Evolutionary conservation across 2,329 filamentous ascomycete species (phyloP), one percentile per base, ranked within the genome.

Genomic region (Penicillium expansum): DNA sequence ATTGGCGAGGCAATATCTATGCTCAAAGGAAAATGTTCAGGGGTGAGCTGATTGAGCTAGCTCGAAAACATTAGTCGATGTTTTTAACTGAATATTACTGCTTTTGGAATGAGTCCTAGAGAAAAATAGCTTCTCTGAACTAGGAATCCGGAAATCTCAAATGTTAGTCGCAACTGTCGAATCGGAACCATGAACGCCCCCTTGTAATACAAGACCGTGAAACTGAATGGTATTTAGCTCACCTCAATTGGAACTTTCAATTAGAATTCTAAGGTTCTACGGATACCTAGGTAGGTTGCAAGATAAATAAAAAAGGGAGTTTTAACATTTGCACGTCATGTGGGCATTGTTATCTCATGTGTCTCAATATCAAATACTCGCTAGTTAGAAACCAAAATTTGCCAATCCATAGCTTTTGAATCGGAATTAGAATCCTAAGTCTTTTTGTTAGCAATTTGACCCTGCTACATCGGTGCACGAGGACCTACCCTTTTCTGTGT

Each of bases 401-500:
- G 18, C 13, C 29, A 22, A 30, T 30, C n/a, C n/a, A 6, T 10
- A 45, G 13, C 10, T n/a, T 47, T 37, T 47, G 6, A 18, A 18
- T 27, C 18, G 5, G 7, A 39, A 30, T 55, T 42, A 55, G 32
- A 55, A 55, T 20, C 45, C 52, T 55, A 16, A 3, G n/a, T 7
- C 2, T 6, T 14, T 2, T 32, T 3, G 47, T 55, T 37, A 55
- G 52, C 30, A 24, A 35, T 29, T 14, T 24, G 20, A 4, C n/a
- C n/a, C n/a, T n/a, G n/a, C n/a, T n/a, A 22, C 1, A 27, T 29
- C 0, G n/a, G 22, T n/a, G n/a, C 13, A 22, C 4, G 1, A 14
- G 10, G 32, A 67, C 68, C 61, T 48, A 77, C 75, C 73, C 45
- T 75, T 74, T 75, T 97, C 93, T 0, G 93, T 97, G 72, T 94